Evolutionary conservation across 2,329 filamentous ascomycete genomes (phyloP), one percentile per base, ranked within the genome.

Genomic region (Diplocarpon rosae): DNA sequence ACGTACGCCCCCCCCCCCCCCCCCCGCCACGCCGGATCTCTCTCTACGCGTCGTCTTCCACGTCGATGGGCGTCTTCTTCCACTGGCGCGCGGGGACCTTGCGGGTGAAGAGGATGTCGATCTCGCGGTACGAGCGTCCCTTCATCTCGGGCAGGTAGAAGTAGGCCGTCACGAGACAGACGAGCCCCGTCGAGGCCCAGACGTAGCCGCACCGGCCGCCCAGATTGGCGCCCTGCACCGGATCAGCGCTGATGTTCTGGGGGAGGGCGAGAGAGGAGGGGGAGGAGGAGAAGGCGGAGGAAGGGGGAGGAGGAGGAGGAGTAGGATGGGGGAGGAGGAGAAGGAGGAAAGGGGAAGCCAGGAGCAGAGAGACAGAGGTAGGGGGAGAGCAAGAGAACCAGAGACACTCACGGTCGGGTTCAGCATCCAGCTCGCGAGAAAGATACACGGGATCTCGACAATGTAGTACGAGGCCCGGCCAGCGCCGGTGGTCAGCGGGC

Each of bases 41-140:
- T n/a, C n/a, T n/a, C n/a, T 80, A 83, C 68, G 80, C 72, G 61
- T 83, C 75, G 56, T 78, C 78, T 16, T 72, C 60, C 43, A 79
- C 62, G 56, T 79, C 72, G 59, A 83, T 54, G 1, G 64, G 63
- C 0, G 73, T 77, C 61, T 72, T 59, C 62, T 68, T 73, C 69
- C 55, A 67, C 31, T 64, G 59, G 38, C 63, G 55, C 33, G 65
- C 63, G n/a, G 59, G 54, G 17, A 64, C 52, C 16, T 48, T 49
- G 37, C 57, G 54, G 20, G 67, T 59, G 56, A 73, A 73, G 55
- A 73, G 48, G 13, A 65, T 59, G 47, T 72, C 70, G n/a, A 72
- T 66, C 61, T 73, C 69, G 49, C 68, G 67, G 45, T 67, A 65
- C 5, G 66, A 66, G 32, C 65, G 69, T 74, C 57, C 58, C 76